Evolutionary conservation across 768 basidiomycete species (phyloP).

Genomic region (Suillus variegatus): DNA sequence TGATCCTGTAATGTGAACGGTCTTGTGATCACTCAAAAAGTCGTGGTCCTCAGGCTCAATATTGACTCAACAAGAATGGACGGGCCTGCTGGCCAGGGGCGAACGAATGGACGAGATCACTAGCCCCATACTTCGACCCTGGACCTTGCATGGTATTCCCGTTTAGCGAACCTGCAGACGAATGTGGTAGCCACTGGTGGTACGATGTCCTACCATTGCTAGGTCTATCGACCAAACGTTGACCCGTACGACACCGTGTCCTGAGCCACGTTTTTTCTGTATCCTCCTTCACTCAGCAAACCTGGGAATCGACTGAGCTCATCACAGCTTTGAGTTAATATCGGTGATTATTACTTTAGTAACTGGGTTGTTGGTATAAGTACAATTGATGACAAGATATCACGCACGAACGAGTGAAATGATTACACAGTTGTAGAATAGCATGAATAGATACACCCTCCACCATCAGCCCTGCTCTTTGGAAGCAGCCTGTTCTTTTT

Average conservation of each 20-base stretch:
- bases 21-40: not conserved
- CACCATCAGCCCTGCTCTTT: not conserved
- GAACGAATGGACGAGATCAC: not conserved
- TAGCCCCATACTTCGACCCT: not conserved
- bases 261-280: not conserved
- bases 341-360: not conserved
- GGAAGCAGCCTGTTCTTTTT: slow-evolving; percentile 27
- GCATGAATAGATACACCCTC: not conserved
- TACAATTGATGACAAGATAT: not conserved
- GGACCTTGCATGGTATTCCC: slow-evolving; percentile 11
- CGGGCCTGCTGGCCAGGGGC: not conserved
- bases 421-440: not conserved
- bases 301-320: not conserved
- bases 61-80: not conserved
- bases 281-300: slow-evolving; percentile 21
- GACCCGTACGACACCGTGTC: not conserved
- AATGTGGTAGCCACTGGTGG: not conserved
- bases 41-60: not conserved
- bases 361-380: slow-evolving; percentile 2
- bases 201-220: not conserved
- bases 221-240: not conserved
- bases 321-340: not conserved
- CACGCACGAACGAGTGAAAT: not conserved
- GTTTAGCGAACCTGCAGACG: slow-evolving; percentile 25
- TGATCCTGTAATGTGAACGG: too few relatives aligned